Evolutionary conservation across 805 yeast genomes (phyloP), one percentile per base, ranked within the genome.

Genomic region (Candida saitoana): DNA sequence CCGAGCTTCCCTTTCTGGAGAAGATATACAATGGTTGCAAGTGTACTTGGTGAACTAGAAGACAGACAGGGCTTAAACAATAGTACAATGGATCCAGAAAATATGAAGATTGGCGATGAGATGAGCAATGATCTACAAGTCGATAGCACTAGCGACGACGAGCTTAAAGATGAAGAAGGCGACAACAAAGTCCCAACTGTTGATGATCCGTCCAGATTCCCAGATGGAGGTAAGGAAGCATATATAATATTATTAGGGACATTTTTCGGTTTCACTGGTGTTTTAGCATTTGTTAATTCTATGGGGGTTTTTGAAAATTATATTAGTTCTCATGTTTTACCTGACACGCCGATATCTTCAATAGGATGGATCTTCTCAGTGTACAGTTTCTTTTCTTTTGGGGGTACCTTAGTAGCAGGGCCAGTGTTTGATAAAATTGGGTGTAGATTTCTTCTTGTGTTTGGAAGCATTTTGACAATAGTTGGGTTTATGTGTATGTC

Each of bases 361-460:
- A 48, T 59, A 4, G 62, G 57, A 4, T 60, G 64, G 66, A 56
- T 60, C 6, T 60, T 59, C 45, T 55, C 62, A 8, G 38, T 56
- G 31, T 55, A 54, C 44, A 53, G 55, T 29, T 59, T 59, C 40
- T 34, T 52, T 33, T 52, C 50, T 19, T 60, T 60, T 44, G 63
- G 60, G 1, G 42, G 47, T 38, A 46, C 56, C 4, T 41, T 60
- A 32, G 35, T 60, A 3, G 44, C 50, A 36, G 63, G 62, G 2
- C 63, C 65, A 4, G 36, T 60, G 3, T 59, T 60, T 41, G 64
- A 59, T 40, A 43, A 50, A 27, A 39, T 59, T 7, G 66, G 65
- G 3, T 46, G 49, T 34, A 47, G 43, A 29, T 41, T 49, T 15
- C 63, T 62, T 3, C 39, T 60, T 14, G 36, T 47, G 2, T 15